These are phyloP conservation scores for Prototheca stagnorum DNA, from an alignment of 163 green algal species.

Conservation along the genomic window DNA sequence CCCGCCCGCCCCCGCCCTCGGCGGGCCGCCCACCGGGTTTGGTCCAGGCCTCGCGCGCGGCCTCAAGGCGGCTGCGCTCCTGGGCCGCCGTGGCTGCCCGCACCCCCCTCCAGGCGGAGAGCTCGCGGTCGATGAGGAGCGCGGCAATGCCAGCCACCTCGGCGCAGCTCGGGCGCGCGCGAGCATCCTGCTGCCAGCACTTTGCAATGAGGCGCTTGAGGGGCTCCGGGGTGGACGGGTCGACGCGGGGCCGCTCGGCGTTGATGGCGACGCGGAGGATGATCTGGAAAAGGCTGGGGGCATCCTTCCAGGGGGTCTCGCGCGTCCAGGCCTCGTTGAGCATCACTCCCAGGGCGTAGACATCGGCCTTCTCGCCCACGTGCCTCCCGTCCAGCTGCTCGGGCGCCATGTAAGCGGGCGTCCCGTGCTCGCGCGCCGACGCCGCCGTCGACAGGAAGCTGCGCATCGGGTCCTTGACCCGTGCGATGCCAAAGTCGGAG, in stretches of 20 bases:
- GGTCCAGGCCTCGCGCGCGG: too few relatives aligned
- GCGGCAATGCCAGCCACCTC: constrained; percentile 37
- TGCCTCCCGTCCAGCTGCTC: constrained; percentile 60
- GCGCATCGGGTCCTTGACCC: constrained; percentile 43
- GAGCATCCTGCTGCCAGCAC: constrained; percentile 50
- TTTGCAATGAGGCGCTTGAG: constrained; percentile 43
- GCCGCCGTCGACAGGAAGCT: constrained; percentile 31
- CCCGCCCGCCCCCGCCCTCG: too few relatives aligned
- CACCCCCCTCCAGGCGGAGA: background rate
- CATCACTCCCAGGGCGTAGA: constrained; percentile 64
- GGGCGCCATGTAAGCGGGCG: constrained; percentile 67
- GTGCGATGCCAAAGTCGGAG: constrained; percentile 68
- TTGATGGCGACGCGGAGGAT: constrained; percentile 49
- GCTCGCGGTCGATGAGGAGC: constrained; percentile 14
- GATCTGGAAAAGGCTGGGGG: constrained; percentile 37
- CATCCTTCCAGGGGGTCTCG: constrained; percentile 39
- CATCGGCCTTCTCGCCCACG: constrained; percentile 64
- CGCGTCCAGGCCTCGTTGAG: constrained; percentile 57
- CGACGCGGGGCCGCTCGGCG: constrained; percentile 39
- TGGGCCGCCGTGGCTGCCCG: background rate
- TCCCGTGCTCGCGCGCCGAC: constrained; percentile 24
- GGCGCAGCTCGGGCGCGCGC: constrained; percentile 25
- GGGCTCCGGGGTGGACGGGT: constrained; percentile 28
- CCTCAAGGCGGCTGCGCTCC: background rate
- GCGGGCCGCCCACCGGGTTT: too few relatives aligned